These are phyloP conservation scores for Coemansia sp. DNA, from an alignment of 192 early-diverging fungal genomes.

Conservation along the genomic window DNA sequence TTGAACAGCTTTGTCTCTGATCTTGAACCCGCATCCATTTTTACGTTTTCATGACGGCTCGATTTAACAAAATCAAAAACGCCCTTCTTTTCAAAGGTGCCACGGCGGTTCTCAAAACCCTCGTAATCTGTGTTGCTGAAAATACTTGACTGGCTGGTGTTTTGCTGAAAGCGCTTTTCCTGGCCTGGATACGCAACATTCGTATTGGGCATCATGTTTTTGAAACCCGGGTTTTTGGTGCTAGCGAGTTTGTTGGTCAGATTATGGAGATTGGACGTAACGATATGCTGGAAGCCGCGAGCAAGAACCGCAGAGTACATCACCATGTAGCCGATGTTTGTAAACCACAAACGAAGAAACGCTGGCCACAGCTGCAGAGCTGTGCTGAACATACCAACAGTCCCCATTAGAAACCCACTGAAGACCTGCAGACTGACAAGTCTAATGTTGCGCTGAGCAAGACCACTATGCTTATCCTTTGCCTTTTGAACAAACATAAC, in stretches of 20 bases:
- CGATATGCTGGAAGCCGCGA: conserved; percentile 38
- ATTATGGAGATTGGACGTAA: conserved; percentile 38
- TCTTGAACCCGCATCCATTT: not conserved
- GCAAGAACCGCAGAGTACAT: conserved; percentile 28
- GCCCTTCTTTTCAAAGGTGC: conserved; percentile 19
- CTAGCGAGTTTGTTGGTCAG: conserved; percentile 38
- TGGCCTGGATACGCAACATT: conserved; percentile 16
- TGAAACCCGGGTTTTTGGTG: conserved; percentile 23
- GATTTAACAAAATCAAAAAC: not conserved
- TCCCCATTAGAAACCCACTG: conserved; percentile 25
- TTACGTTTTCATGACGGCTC: too few species aligned
- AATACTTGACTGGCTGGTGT: conserved; percentile 32
- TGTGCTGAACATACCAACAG: conserved; percentile 30
- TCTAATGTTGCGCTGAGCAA: conserved; percentile 25
- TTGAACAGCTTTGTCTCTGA: conserved; percentile 21
- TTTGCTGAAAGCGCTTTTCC: not conserved
- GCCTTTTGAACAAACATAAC: conserved; percentile 38
- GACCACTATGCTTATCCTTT: conserved; percentile 45
- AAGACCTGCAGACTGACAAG: conserved; percentile 30
- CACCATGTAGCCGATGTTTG: conserved; percentile 31
- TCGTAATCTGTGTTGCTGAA: conserved; percentile 39
- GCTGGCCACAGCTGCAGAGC: conserved; percentile 41
- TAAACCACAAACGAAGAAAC: conserved; percentile 46
- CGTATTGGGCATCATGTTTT: conserved; percentile 7
- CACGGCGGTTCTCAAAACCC: not conserved